phyloP scores from a whole-genome alignment of 2,329 filamentous ascomycete genomes.

The Talaromyces sp. region DNA sequence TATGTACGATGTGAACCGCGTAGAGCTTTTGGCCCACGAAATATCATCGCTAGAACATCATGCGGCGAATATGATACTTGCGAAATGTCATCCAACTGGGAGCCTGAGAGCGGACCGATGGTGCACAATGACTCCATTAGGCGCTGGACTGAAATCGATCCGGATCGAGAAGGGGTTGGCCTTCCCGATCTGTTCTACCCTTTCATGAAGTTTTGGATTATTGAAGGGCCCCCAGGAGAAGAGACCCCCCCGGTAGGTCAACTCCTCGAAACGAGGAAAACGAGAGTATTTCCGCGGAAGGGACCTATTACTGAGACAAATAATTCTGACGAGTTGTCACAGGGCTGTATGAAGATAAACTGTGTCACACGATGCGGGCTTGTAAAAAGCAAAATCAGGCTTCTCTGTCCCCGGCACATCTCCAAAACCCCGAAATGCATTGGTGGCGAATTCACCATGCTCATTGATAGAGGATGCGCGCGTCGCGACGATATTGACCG shows the following conservation, averaged over 20 bases:
- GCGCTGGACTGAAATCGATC: constrained; percentile 7
- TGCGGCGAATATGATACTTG: constrained; percentile 3
- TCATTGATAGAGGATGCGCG: constrained; percentile 9
- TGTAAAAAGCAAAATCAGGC: constrained; percentile 7
- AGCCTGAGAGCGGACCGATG: not conserved
- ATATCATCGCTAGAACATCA: not conserved
- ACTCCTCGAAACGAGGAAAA: not conserved
- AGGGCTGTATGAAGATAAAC: constrained; percentile 12
- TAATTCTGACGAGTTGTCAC: not conserved
- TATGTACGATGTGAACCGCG: constrained; percentile 1
- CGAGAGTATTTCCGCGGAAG: no score
- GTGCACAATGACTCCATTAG: constrained; percentile 1
- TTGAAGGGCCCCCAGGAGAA: constrained; percentile 4
- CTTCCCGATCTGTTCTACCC: not conserved
- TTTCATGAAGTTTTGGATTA: constrained; percentile 12
- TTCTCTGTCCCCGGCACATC: constrained; percentile 9
- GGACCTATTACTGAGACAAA: not conserved
- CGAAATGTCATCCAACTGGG: not conserved
- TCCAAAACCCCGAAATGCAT: constrained; percentile 8
- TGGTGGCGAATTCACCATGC: constrained; percentile 12
- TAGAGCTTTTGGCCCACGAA: constrained; percentile 4
- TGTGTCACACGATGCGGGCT: constrained; percentile 15
- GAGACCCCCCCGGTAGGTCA: constrained; percentile 6
- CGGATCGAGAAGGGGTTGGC: not conserved
- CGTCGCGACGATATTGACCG: constrained; percentile 4